Evolutionary conservation across 495 filamentous ascomycete genomes (phyloP), one percentile per base, ranked within the genome.

Genomic region (Penicillium salamii): DNA sequence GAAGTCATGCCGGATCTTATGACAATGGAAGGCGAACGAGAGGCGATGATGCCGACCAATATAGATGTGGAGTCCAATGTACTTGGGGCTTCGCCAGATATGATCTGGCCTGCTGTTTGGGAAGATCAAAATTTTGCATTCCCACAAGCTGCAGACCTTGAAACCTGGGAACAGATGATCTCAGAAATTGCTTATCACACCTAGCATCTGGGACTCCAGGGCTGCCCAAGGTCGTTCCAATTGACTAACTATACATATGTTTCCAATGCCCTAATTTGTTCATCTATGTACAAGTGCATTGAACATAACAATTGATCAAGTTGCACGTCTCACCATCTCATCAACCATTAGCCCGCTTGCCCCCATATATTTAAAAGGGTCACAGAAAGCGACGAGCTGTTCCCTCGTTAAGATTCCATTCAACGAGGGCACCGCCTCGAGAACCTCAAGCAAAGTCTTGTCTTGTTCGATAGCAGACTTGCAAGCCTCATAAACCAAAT

Each of bases 401-500:
- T 26, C 63, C 57, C 20, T 39, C 40, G 11, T 52, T 44, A 23
- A 74, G 54, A 33, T 58, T 50, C 18, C 42, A 42, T 11, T 44
- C 33, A 52, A 32, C 12, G 37, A 11, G 12, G 32, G 44, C 57
- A 20, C 74, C 64, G 28, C 66, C 55, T 31, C 49, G 38, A 78
- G 50, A 6, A 58, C 53, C 8, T 71, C 67, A 18, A 75, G 48
- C 29, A 78, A 50, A 12, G 57, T 58, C 18, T 47, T 49, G 12
- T 70, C 54, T 8, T 61, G 42, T 45, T 75, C 68, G 55, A 75
- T 77, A 26, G 65, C 66, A 42, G 66, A 58, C 50, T 67, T 70
- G 52, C 75, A 78, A 8, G 66, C 71, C 31, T 71, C 67, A 58
- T 78, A 77, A 7, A 77, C 68, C 31, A 75, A 51, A 53, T 76